Conservation (phyloP, 2,329 filamentous ascomycete genomes). For the Emmonsia crescens region DNA sequence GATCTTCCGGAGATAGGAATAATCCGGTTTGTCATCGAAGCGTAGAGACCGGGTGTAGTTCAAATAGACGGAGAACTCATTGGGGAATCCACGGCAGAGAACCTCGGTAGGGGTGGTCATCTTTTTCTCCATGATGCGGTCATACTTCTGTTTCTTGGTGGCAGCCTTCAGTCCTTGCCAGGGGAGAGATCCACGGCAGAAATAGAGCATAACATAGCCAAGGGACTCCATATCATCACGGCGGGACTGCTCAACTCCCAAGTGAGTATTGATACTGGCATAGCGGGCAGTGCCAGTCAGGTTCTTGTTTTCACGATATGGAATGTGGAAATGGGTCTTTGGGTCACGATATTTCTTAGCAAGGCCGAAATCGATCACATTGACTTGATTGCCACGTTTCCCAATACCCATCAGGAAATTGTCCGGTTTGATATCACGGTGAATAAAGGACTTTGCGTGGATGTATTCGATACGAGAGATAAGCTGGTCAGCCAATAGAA, state of each 20-base stretch:
- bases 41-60: constrained; percentile 98
- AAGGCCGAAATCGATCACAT: constrained; percentile 96
- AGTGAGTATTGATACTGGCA: constrained; percentile 96
- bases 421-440: constrained; percentile 99
- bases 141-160: constrained; percentile 99
- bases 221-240: constrained; percentile 99
- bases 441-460: constrained; percentile 98
- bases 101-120: constrained; percentile 99
- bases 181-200: constrained; percentile 95
- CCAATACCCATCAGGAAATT: constrained; percentile 99
- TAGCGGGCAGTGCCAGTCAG: constrained; percentile 97
- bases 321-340: constrained; percentile 99
- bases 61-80: constrained; percentile 98
- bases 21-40: constrained; percentile 99
- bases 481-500: constrained; percentile 91
- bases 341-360: constrained; percentile 99
- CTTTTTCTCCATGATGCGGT: constrained; percentile 99
- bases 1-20: constrained; percentile 99
- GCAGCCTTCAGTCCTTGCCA: constrained; percentile 99
- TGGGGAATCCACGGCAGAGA: constrained; percentile 96
- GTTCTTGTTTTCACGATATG: constrained; percentile 99
- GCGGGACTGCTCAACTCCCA: constrained; percentile 97
- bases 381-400: constrained; percentile 98
- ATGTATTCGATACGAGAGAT: constrained; percentile 99
- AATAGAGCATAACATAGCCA: constrained; percentile 99